Evolutionary conservation across 257 asterid genomes (phyloP), one percentile per base, ranked within the genome.

Genomic region (Galeopsis tetrahit): DNA sequence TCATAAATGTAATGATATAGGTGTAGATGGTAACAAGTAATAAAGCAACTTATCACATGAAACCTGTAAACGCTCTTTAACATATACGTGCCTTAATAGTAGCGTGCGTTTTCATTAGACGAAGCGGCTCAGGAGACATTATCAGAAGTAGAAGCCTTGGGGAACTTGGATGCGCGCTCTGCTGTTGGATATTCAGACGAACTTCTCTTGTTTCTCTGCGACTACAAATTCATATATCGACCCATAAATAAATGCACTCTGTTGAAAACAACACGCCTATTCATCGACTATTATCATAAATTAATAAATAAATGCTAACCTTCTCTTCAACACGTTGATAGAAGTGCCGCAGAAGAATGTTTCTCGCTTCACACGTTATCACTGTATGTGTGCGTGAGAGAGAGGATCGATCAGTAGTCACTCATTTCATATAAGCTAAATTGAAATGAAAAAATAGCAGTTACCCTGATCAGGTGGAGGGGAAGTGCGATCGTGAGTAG

Each of bases 401-500:
- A 38, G 10, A 13, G 10, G 53, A 17, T 17, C 35, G 53, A 17
- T 17, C 35, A 15, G 28, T 13, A 49, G 4, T n/a, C 10, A 43
- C 14, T 43, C 51, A 10, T 43, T 38, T 43, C 51, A 43, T 43
- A 43, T 43, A 13, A 38, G 35, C 57, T 7, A 35, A 33, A 17
- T 38, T 38, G 39, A 57, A 66, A 71, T 4, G 3, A 43, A 56
- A 44, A 40, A 32, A 63, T 11, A 39, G 33, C 17, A 51, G 55
- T 38, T 55, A 84, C 89, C 89, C 66, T 84, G 89, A 69, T 81
- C 74, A 72, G 89, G 83, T 15, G 85, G 84, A 34, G 89, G 81
- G 42, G 79, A 35, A 11, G 86, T 74, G 52, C 81, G 89, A 11
- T 81, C 86, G 68, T 81, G 84, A 63, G 89, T 84, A 13, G 89